These are phyloP conservation scores for Arctostaphylos glauca DNA, from an alignment of 148 eudicot genomes.

Conservation along the genomic window DNA sequence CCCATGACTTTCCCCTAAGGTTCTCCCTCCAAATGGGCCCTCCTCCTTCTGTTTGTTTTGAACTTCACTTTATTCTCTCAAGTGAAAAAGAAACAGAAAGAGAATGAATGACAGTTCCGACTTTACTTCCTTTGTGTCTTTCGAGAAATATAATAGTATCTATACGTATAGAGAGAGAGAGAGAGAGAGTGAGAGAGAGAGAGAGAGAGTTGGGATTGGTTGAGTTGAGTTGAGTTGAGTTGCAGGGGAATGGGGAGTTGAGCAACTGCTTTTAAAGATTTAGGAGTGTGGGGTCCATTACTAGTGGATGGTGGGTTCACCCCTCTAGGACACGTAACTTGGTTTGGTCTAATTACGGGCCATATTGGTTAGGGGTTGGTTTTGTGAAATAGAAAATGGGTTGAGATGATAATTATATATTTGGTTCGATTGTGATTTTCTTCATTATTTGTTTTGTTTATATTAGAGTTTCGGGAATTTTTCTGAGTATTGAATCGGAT, in stretches of 20 bases:
- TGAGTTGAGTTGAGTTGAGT: neutral
- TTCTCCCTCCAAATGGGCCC: neutral
- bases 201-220: neutral
- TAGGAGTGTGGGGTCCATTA: neutral
- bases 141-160: neutral
- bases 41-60: neutral
- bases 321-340: too few relatives aligned
- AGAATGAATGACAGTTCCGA: neutral
- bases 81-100: neutral
- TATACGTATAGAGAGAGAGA: neutral
- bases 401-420: too few relatives aligned
- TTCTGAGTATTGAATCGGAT: too few relatives aligned
- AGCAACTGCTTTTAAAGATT: slow-evolving; percentile 10
- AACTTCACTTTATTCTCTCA: neutral
- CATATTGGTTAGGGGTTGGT: too few relatives aligned
- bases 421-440: too few relatives aligned
- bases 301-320: neutral
- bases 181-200: neutral
- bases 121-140: neutral
- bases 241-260: neutral
- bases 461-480: too few relatives aligned
- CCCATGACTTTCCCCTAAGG: neutral
- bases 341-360: too few relatives aligned
- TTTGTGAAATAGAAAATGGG: too few relatives aligned
- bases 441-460: too few relatives aligned